Conservation (phyloP, 176 grass and related monocot genomes). For the Aegilops bicornis region DNA sequence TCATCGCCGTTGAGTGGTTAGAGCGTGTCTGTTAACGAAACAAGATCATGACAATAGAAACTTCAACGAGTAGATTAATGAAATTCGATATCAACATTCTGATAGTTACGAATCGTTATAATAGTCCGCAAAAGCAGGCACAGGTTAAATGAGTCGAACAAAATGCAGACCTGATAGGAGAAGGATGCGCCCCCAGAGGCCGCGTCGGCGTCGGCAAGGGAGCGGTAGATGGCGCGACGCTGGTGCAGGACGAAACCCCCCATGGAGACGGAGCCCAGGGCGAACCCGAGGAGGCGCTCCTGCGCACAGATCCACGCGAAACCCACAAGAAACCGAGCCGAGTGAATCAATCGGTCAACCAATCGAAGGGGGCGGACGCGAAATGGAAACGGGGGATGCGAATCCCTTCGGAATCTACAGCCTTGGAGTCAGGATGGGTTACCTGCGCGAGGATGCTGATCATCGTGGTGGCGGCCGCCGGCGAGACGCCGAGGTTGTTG, state of each 20-base stretch:
- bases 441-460: conserved; percentile 67
- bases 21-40: not conserved
- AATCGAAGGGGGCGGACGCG: not conserved
- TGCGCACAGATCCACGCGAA: conserved; percentile 40
- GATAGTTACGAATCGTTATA: not conserved
- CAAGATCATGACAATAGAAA: not conserved
- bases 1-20: not conserved
- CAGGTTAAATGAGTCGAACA: not conserved
- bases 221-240: conserved; percentile 44
- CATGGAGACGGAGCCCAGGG: conserved; percentile 51
- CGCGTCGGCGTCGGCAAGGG: conserved; percentile 34
- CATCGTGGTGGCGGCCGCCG: conserved; percentile 43
- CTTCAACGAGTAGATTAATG: not conserved
- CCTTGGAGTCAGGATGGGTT: not conserved
- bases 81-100: not conserved
- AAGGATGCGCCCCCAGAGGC: not conserved
- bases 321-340: not conserved
- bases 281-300: conserved; percentile 59
- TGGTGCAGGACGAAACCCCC: conserved; percentile 51
- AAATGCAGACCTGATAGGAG: conserved; percentile 34
- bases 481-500: conserved; percentile 19
- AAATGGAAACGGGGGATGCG: not conserved
- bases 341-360: not conserved
- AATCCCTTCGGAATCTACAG: not conserved
- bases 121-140: not conserved